Base-by-base conservation (phyloP, 306 rosid species). In the Quercus agrifolia region DNA sequence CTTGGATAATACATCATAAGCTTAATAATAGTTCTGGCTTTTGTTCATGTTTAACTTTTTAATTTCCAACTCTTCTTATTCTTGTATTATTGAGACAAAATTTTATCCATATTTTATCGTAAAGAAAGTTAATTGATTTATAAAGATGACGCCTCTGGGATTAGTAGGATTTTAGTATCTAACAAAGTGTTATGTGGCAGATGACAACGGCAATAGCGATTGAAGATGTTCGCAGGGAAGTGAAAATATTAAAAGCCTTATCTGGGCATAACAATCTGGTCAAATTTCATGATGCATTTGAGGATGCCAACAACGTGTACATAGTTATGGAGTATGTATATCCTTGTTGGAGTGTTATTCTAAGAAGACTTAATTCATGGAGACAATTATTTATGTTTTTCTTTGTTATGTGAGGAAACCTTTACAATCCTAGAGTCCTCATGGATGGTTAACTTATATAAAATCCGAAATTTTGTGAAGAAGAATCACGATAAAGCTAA, bases 181-280 rank as follows among this genome's bases (percentile, higher is more conserved):
- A 77, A 85, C 55, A 46, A 58, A 46, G 69, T 86, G 78, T 74
- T 86, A 28, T 62, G 64, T 83, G 64, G 81, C 98, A 95, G 99
- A 92, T 95, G 98, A 90, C 95, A 55, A 88, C 98, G 0, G 95
- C 98, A 21, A 92, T 95, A 86, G 93, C 96, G 38, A 89, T 95
- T 74, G 99, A 95, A 86, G 99, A 95, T 87, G 97, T 91, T 62
- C 89, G 98, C 28, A 90, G 98, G 88, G 99, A 95, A 88, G 98
- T 92, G 86, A 92, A 91, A 82, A 92, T 95, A 88, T 86, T 95
- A 91, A 95, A 91, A 82, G 94, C 90, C 74, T 88, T 95, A 85
- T 89, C 98, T 67, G 98, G 97, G 73, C 99, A 95, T 80, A 84
- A 33, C 78, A 92, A 95, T 87, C 80, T 95, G 87, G 91, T 95